Base-by-base conservation (phyloP, 73 alveolate species). In the Blepharisma japonicum region DNA sequence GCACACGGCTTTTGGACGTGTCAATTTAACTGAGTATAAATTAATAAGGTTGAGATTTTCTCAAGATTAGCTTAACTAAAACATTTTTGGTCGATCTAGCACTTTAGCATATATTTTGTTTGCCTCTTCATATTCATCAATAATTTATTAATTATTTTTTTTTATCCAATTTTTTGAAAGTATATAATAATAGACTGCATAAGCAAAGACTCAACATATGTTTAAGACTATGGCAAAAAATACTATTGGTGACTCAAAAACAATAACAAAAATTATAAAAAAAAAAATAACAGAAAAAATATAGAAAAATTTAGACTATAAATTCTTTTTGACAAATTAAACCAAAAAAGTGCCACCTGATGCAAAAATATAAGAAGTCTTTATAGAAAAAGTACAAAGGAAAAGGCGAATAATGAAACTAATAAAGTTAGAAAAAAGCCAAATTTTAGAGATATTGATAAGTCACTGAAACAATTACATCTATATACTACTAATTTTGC, bases 211-310 rank as follows among this genome's bases (percentile, higher is more conserved):
- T 86, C 81, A 53, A 93, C 83, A 51, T 79, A 90, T 32, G 89
- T 87, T 77, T 93, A 83, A 55, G 98, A 94, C 83, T 96, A 99
- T 99, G 98, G 94, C 80, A 98, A 94, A 91, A 94, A 4, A 71
- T 94, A 68, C 93, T 89, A 72, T 90, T 92, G 82, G 98, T 96
- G n/a, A 92, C 98, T 48, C 93, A 93, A 55, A 83, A 95, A 23
- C 98, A 96, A 79, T 96, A 92, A 78, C 91, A 89, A 94, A 94
- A 86, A 86, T 96, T 45, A 77, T 91, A 86, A 92, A 92, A 72
- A 86, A 88, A 83, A 92, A 96, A 82, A 96, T 91, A 77, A 98
- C 93, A 79, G 98, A 96, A 74, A 94, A 91, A 79, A 85, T 81
- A 85, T 92, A 82, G 84, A 91, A 93, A 81, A 86, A 91, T 83